Evolutionary conservation across 2,329 filamentous ascomycete species (phyloP).

Genomic region (Sporothrix dimorphospora): DNA sequence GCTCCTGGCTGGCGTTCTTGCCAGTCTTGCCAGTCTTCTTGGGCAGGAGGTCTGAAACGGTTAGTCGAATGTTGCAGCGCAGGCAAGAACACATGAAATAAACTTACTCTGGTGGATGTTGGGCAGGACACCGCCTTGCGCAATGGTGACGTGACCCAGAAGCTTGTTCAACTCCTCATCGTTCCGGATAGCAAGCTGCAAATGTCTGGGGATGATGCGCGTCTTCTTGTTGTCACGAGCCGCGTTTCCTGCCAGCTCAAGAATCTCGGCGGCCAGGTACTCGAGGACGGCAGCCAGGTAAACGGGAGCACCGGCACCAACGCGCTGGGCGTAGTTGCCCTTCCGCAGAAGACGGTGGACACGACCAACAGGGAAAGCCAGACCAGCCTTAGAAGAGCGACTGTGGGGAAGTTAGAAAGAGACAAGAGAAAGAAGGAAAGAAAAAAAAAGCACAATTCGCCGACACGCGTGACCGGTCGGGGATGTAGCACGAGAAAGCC

Average conservation of each 20-base stretch:
- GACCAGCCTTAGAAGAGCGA: conserved; percentile 98
- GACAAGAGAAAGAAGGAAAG: conserved; percentile 23
- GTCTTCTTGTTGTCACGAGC: conserved; percentile 99
- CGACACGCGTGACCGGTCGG: no score
- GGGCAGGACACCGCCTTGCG: conserved; percentile 95
- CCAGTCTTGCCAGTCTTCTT: conserved; percentile 98
- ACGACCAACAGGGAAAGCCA: conserved; percentile 98
- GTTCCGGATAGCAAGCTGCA: conserved; percentile 98
- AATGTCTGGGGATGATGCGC: conserved; percentile 98
- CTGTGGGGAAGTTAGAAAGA: conserved; percentile 62
- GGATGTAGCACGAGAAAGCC: conserved; percentile 27
- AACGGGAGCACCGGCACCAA: conserved; percentile 96
- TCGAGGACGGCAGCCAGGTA: conserved; percentile 97
- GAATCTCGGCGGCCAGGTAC: conserved; percentile 97
- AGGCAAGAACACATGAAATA: background rate
- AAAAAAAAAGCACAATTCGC: conserved; percentile 32
- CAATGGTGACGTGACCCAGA: conserved; percentile 95
- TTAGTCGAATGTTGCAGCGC: conserved; percentile 32
- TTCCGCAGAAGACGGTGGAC: conserved; percentile 99
- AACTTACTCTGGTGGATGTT: conserved; percentile 98
- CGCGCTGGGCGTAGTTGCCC: conserved; percentile 99
- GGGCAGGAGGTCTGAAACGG: conserved; percentile 79
- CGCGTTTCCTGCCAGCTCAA: conserved; percentile 97
- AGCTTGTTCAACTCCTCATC: conserved; percentile 99
- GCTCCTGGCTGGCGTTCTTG: conserved; percentile 91